phyloP scores from a whole-genome alignment of 495 filamentous ascomycete genomes.

The Lasiosphaeris hirsuta region DNA sequence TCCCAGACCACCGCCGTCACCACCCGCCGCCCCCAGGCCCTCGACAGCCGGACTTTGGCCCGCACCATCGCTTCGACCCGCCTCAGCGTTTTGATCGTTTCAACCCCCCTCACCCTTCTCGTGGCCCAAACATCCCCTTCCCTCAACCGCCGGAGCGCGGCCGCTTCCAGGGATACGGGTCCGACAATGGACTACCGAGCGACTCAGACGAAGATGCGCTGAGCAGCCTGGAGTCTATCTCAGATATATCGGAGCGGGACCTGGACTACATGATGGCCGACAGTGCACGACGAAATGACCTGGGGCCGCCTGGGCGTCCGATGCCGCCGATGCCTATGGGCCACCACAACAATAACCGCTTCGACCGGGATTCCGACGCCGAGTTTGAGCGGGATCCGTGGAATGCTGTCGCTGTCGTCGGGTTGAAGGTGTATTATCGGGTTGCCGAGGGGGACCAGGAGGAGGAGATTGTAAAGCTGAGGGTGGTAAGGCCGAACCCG shows the following conservation, averaged over 20 bases:
- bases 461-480: slow-evolving; percentile 43
- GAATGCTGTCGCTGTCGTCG: slow-evolving; percentile 83
- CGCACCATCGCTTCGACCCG: neutral
- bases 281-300: neutral
- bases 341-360: neutral
- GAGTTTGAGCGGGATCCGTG: slow-evolving; percentile 63
- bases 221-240: slow-evolving; percentile 33
- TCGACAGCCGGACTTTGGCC: neutral
- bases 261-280: slow-evolving; percentile 30
- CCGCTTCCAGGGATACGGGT: neutral
- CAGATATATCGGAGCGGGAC: slow-evolving; percentile 34
- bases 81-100: neutral
- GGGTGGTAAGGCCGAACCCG: slow-evolving; percentile 37
- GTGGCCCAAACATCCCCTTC: neutral
- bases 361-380: slow-evolving; percentile 19
- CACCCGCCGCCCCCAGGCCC: neutral
- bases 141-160: neutral
- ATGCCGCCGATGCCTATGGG: neutral
- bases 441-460: slow-evolving; percentile 51
- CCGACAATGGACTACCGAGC: slow-evolving; percentile 2
- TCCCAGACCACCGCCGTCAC: neutral
- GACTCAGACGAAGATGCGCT: slow-evolving; percentile 24
- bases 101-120: neutral
- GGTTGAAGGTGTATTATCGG: slow-evolving; percentile 68
- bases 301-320: neutral